Conservation (phyloP, 139 green algal species). For the Picochlorum sp. region DNA sequence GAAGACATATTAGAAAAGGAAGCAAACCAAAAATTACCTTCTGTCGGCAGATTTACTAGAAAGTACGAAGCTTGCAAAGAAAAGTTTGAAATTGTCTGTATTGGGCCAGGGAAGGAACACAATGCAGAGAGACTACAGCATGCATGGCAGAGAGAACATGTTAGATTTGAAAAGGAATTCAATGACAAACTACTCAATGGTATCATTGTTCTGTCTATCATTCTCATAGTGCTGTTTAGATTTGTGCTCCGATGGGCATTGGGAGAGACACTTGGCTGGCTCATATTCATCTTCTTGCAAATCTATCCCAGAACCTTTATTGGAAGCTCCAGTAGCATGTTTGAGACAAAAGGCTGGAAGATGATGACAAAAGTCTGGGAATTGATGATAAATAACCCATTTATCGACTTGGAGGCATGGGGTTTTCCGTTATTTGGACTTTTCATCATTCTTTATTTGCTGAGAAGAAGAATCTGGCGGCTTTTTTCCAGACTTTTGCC, state of each 20-base stretch:
- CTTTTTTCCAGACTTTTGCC: background rate
- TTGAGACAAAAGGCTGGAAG: conserved; percentile 43
- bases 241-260: conserved; percentile 38
- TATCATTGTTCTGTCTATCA: conserved; percentile 41
- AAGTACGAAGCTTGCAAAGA: conserved; percentile 28
- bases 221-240: conserved; percentile 47
- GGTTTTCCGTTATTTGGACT: conserved; percentile 11
- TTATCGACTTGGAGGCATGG: conserved; percentile 30
- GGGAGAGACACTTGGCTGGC: conserved; percentile 49
- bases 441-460: background rate
- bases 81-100: conserved; percentile 37
- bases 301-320: conserved; percentile 42
- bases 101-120: conserved; percentile 26
- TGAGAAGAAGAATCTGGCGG: conserved; percentile 7
- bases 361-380: conserved; percentile 40
- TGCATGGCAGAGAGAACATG: conserved; percentile 33
- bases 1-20: conserved; percentile 37
- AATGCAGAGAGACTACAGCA: conserved; percentile 27
- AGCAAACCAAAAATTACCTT: conserved; percentile 28
- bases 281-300: conserved; percentile 56
- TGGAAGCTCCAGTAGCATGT: conserved; percentile 30
- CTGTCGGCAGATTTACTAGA: conserved; percentile 41
- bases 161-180: conserved; percentile 64
- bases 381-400: conserved; percentile 31
- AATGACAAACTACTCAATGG: conserved; percentile 68